Evolutionary conservation across 2,329 filamentous ascomycete species (phyloP).

Genomic region (Atkinsonella hypoxylon): DNA sequence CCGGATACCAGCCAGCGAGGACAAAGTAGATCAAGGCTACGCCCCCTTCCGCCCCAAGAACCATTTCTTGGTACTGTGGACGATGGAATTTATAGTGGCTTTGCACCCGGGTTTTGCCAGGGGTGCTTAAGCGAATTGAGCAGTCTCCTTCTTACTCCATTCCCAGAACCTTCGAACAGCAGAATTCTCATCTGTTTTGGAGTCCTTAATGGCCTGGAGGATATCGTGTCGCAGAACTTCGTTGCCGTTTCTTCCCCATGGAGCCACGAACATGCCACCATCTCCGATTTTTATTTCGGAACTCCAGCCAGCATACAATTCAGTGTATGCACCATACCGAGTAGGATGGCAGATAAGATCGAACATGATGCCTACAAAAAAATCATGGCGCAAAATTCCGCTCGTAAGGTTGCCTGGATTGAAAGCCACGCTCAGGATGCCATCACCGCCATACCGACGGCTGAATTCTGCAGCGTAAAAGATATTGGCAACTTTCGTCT

Average conservation of each 20-base stretch:
- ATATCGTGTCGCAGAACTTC: background rate
- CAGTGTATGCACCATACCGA: constrained; percentile 33
- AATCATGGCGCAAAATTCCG: constrained; percentile 21
- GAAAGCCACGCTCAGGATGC: constrained; percentile 19
- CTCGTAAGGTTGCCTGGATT: constrained; percentile 29
- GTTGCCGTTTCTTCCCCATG: constrained; percentile 6
- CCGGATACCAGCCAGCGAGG: constrained; percentile 19
- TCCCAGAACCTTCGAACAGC: constrained; percentile 3
- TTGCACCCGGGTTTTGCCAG: too few relatives aligned
- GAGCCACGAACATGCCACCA: constrained; percentile 6
- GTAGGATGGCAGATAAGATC: constrained; percentile 15
- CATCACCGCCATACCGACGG: constrained; percentile 14
- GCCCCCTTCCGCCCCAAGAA: too few relatives aligned
- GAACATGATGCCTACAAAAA: constrained; percentile 7
- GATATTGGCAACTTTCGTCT: constrained; percentile 22
- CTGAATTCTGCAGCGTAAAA: constrained; percentile 21
- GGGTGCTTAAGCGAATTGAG: background rate
- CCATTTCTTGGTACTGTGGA: too few relatives aligned
- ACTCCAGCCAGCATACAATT: constrained; percentile 33
- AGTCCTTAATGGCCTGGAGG: constrained; percentile 2
- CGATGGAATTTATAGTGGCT: too few relatives aligned
- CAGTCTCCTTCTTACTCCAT: constrained; percentile 6
- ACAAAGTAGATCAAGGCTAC: too few relatives aligned
- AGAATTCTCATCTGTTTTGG: constrained; percentile 1
- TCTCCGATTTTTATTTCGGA: constrained; percentile 26